Percentiles rank a stretch among this genome's conserved stretches.
Evolutionary conservation across 768 basidiomycete genomes (phyloP).

Genomic region (Pholiota molesta): DNA sequence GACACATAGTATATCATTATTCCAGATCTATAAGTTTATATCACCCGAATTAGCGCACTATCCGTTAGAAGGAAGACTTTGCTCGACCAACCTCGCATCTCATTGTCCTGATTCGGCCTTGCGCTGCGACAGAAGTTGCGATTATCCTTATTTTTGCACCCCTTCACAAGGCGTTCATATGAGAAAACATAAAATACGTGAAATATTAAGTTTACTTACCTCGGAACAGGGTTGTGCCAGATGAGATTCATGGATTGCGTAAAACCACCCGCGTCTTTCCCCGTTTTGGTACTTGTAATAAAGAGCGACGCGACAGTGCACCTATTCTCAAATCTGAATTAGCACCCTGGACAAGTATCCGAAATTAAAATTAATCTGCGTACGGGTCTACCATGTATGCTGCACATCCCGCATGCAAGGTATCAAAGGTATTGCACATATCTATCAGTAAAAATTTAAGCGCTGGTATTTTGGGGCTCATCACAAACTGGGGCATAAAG

Average conservation of each 20-base stretch:
- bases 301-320: constrained; percentile 48
- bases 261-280: constrained; percentile 46
- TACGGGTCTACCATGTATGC: constrained; percentile 60
- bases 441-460: constrained; percentile 34
- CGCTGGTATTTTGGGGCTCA: too few species aligned
- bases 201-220: constrained; percentile 23
- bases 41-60: background rate
- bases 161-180: constrained; percentile 22
- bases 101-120: constrained; percentile 43
- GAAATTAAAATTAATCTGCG: constrained; percentile 18
- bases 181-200: too few species aligned
- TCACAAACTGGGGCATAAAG: background rate
- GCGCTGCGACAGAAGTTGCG: constrained; percentile 43
- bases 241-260: constrained; percentile 55
- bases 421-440: constrained; percentile 54
- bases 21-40: constrained; percentile 40
- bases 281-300: constrained; percentile 38
- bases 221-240: constrained; percentile 45
- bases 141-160: constrained; percentile 45
- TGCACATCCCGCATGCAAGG: constrained; percentile 60
- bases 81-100: constrained; percentile 43
- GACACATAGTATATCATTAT: constrained; percentile 42
- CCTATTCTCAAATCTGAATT: constrained; percentile 17
- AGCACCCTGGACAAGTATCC: background rate
- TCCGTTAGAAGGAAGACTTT: background rate